A percentile compares a stretch with the other conserved stretches of the same genome.
These are phyloP conservation scores for Benincasa hispida DNA, from an alignment of 306 rosid species.

Conservation along the genomic window DNA sequence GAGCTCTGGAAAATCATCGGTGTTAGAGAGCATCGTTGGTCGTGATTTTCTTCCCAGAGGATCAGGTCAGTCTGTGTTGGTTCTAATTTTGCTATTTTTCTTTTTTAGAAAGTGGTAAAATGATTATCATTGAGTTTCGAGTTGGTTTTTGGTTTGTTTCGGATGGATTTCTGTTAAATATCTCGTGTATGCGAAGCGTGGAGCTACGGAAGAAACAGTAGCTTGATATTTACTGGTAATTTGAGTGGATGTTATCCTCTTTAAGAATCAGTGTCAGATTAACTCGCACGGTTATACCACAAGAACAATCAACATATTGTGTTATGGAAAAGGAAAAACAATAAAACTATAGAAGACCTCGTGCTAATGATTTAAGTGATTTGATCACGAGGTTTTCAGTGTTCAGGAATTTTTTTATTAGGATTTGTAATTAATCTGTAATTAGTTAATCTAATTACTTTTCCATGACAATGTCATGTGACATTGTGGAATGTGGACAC, in stretches of 20 bases:
- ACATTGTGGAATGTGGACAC: too few species aligned
- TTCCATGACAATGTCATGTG: too few species aligned
- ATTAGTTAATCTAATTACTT: too few species aligned
- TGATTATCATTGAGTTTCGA: not conserved
- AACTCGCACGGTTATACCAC: not conserved
- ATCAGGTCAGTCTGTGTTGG: conserved; percentile 34
- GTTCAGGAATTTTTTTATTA: too few species aligned
- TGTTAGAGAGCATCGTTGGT: conserved; percentile 70
- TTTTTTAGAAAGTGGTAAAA: not conserved
- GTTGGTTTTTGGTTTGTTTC: not conserved
- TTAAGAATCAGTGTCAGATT: not conserved
- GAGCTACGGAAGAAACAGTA: not conserved
- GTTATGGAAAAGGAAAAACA: not conserved
- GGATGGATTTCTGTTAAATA: not conserved
- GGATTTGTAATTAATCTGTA: too few species aligned
- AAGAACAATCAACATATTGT: not conserved
- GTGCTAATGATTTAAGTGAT: not conserved
- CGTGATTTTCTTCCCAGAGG: conserved; percentile 89
- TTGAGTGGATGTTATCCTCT: not conserved
- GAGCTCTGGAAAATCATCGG: conserved; percentile 83
- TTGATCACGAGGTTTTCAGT: not conserved
- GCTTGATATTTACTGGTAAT: not conserved
- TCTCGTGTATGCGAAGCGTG: not conserved
- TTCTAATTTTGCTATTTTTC: not conserved
- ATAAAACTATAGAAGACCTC: not conserved